phyloP scores from a whole-genome alignment of 2,329 filamentous ascomycete genomes.

The Alternaria dauci region DNA sequence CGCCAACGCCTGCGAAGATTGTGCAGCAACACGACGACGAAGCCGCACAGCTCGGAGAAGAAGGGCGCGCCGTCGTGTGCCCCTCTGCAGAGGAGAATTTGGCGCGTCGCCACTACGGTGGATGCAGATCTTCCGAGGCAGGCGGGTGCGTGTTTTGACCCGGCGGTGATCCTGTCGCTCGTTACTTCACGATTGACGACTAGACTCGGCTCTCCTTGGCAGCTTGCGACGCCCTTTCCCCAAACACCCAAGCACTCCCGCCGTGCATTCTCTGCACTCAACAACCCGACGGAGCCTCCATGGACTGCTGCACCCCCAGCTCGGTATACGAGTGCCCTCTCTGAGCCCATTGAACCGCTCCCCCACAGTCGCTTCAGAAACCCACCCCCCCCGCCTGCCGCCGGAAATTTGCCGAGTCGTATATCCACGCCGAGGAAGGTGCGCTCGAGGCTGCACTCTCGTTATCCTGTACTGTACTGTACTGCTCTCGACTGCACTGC shows the following conservation, averaged over 20 bases:
- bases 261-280: constrained; percentile 14
- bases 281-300: constrained; percentile 2
- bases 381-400: neutral
- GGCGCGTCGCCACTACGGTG: neutral
- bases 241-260: constrained; percentile 14
- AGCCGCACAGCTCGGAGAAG: neutral
- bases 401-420: constrained; percentile 2
- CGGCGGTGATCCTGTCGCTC: constrained; percentile 22
- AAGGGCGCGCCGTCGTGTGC: neutral
- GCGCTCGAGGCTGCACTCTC: constrained; percentile 4
- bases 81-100: constrained; percentile 1
- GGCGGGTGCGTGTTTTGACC: constrained; percentile 9
- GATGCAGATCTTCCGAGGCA: constrained; percentile 13
- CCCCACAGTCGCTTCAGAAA: constrained; percentile 18
- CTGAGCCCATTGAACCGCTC: neutral
- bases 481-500: no score
- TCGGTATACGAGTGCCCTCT: neutral
- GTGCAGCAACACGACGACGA: constrained; percentile 1
- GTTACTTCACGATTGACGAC: constrained; percentile 20
- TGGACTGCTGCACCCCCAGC: constrained; percentile 4
- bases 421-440: constrained; percentile 7
- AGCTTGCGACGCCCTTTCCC: constrained; percentile 29
- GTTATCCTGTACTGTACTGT: constrained; percentile 3
- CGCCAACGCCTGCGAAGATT: constrained; percentile 1
- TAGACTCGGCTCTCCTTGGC: constrained; percentile 31